Conservation (phyloP, 2,329 filamentous ascomycete genomes). For the Alternaria conjuncta region DNA sequence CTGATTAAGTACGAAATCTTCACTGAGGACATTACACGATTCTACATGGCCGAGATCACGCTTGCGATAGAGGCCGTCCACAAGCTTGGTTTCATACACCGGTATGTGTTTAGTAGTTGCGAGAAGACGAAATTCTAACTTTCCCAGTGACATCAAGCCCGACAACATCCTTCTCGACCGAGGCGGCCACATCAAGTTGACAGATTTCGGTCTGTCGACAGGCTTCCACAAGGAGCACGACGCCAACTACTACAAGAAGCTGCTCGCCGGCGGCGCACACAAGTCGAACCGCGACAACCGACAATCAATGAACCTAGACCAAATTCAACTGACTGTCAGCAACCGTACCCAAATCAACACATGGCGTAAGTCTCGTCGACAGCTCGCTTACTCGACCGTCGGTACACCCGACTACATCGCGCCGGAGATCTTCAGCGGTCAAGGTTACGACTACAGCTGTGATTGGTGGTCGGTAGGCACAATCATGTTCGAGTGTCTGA, state of each 20-base stretch:
- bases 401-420: slow-evolving; percentile 99
- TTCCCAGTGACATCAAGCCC: slow-evolving; percentile 85
- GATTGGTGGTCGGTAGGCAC: slow-evolving; percentile 99
- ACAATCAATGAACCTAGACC: slow-evolving; percentile 93
- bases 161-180: slow-evolving; percentile 97
- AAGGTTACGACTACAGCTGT: slow-evolving; percentile 95
- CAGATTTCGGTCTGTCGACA: slow-evolving; percentile 96
- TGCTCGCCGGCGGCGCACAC: slow-evolving; percentile 72
- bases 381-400: slow-evolving; percentile 98
- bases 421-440: slow-evolving; percentile 95
- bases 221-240: slow-evolving; percentile 98
- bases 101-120: slow-evolving; percentile 63
- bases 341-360: slow-evolving; percentile 98
- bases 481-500: slow-evolving; percentile 99
- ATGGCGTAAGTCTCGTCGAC: slow-evolving; percentile 92
- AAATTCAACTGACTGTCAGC: slow-evolving; percentile 97
- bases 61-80: slow-evolving; percentile 99
- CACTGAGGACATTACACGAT: slow-evolving; percentile 96
- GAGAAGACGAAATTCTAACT: slow-evolving; percentile 27
- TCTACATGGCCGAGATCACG: slow-evolving; percentile 98
- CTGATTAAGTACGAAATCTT: slow-evolving; percentile 99
- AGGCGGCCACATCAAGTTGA: slow-evolving; percentile 96
- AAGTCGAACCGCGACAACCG: slow-evolving; percentile 68
- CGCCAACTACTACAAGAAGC: slow-evolving; percentile 97
- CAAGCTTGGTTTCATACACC: slow-evolving; percentile 96